phyloP scores from a whole-genome alignment of 257 asterid genomes.

The Nicotiana sylvestris region DNA sequence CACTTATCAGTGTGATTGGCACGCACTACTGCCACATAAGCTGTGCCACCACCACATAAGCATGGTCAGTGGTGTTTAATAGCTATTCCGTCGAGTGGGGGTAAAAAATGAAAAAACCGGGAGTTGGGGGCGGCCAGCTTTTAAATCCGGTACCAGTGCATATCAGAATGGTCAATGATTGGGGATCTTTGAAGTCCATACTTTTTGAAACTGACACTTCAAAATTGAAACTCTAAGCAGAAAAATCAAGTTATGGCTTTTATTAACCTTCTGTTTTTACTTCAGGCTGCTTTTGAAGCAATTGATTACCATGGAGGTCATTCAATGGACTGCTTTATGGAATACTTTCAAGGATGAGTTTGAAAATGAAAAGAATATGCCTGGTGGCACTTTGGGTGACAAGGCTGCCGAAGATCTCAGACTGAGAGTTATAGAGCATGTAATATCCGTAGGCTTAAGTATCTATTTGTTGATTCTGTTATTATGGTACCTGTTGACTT shows the following conservation, averaged over 20 bases:
- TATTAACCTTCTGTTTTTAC: neutral
- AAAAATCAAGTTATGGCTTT: neutral
- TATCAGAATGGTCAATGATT: neutral
- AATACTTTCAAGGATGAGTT: constrained; percentile 79
- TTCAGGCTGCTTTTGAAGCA: constrained; percentile 74
- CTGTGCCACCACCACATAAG: no score
- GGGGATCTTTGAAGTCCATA: neutral
- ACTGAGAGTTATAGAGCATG: constrained; percentile 91
- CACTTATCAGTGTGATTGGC: no score
- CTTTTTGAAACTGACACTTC: neutral
- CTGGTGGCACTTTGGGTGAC: constrained; percentile 83
- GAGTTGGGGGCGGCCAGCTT: no score
- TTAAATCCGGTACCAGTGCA: no score
- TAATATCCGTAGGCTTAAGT: constrained; percentile 23
- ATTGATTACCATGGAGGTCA: constrained; percentile 90
- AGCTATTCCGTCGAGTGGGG: no score
- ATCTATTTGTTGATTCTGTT: neutral
- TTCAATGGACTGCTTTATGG: constrained; percentile 88
- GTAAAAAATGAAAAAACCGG: no score
- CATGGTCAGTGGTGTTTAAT: no score
- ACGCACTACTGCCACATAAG: no score
- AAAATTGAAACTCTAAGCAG: neutral
- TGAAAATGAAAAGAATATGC: constrained; percentile 80
- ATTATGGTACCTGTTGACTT: neutral
- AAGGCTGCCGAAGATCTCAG: constrained; percentile 89